These are phyloP conservation scores for Telopea speciosissima DNA, from an alignment of 177 flowering plant species.

Conservation along the genomic window DNA sequence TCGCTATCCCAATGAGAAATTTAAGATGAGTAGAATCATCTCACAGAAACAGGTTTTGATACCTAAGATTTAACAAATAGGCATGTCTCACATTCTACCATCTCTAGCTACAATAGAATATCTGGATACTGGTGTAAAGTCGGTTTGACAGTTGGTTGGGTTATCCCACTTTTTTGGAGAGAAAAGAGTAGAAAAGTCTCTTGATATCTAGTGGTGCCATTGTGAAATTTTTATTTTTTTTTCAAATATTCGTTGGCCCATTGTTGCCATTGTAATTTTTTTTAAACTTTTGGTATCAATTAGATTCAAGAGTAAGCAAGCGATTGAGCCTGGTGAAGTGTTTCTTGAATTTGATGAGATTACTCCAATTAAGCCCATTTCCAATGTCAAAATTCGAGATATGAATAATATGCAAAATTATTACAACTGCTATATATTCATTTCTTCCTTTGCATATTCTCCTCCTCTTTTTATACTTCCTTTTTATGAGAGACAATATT, in stretches of 20 bases:
- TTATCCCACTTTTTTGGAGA: not conserved
- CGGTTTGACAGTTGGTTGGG: no score
- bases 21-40: not conserved
- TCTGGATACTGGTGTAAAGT: no score
- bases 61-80: not conserved
- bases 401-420: not conserved
- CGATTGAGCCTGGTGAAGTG: not conserved
- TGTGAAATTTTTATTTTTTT: not conserved
- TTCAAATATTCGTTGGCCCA: not conserved
- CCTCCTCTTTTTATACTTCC: not conserved
- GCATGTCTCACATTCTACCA: not conserved
- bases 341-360: not conserved
- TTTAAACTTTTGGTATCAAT: not conserved
- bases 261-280: not conserved
- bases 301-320: not conserved
- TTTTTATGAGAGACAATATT: not conserved
- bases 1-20: conserved; percentile 43
- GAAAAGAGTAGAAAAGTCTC: not conserved
- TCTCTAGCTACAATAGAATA: not conserved
- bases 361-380: not conserved
- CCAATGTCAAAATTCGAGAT: not conserved
- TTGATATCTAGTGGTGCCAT: not conserved
- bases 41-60: not conserved
- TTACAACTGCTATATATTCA: not conserved
- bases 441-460: not conserved